phyloP scores from a whole-genome alignment of 805 yeast genomes.

The Candida qinlingensis region DNA sequence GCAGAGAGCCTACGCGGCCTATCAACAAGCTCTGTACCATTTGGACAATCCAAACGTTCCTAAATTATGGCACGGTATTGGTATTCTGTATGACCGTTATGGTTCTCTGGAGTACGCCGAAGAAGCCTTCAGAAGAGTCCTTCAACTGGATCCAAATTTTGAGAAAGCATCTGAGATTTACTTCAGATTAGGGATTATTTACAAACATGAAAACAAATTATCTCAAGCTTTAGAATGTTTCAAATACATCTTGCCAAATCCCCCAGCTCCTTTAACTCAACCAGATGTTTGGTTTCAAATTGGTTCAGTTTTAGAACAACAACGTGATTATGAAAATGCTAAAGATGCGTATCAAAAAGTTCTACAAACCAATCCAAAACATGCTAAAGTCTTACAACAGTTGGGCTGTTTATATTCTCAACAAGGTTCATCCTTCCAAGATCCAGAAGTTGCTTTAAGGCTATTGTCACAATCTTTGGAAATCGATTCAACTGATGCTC shows the following conservation, averaged over 20 bases:
- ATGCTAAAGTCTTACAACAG: constrained; percentile 93
- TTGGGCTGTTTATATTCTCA: constrained; percentile 91
- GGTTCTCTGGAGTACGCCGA: constrained; percentile 97
- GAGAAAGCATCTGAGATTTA: constrained; percentile 96
- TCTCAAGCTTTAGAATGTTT: constrained; percentile 90
- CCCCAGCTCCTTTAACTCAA: constrained; percentile 93
- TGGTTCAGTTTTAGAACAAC: constrained; percentile 92
- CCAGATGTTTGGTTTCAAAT: constrained; percentile 99
- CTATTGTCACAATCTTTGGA: constrained; percentile 84
- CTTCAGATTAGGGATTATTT: constrained; percentile 92
- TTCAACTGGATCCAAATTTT: constrained; percentile 92
- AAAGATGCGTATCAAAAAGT: constrained; percentile 95
- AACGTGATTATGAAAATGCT: constrained; percentile 86
- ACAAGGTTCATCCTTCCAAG: constrained; percentile 61
- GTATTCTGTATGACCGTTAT: constrained; percentile 91
- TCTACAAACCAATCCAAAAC: constrained; percentile 81
- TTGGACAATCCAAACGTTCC: constrained; percentile 92
- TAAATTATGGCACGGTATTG: constrained; percentile 97
- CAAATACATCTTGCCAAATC: constrained; percentile 82
- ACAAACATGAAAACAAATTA: constrained; percentile 89
- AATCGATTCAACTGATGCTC: constrained; percentile 86
- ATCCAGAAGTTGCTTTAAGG: constrained; percentile 77
- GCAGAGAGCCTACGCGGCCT: constrained; percentile 92
- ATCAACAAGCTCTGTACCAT: constrained; percentile 91
- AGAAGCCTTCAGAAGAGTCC: constrained; percentile 93